These are phyloP conservation scores for Candida odintsovae DNA, from an alignment of 805 yeast species.

Conservation along the genomic window DNA sequence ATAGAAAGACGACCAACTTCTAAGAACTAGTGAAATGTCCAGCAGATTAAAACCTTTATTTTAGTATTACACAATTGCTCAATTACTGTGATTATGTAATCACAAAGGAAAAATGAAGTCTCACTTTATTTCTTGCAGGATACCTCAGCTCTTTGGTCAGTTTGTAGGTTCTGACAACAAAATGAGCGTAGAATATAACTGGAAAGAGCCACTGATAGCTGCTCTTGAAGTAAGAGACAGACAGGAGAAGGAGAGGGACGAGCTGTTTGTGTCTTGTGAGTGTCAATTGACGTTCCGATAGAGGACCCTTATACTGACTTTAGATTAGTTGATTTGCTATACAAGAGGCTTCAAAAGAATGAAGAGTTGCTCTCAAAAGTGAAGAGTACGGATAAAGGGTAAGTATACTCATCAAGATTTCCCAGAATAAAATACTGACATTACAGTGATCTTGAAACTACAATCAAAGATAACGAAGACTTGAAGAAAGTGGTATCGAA, in stretches of 20 bases:
- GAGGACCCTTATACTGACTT: background rate
- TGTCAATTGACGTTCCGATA: background rate
- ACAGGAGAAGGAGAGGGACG: conserved; percentile 4
- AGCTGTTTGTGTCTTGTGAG: conserved; percentile 9
- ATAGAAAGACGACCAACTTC: too few relatives aligned
- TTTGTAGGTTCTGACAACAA: too few relatives aligned
- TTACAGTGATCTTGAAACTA: conserved; percentile 4
- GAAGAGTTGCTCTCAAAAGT: conserved; percentile 8
- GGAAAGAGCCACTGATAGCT: conserved; percentile 7
- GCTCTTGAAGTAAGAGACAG: conserved; percentile 14
- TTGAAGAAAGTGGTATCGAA: background rate
- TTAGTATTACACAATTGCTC: too few relatives aligned
- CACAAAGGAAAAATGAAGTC: too few relatives aligned
- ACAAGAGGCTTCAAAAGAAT: conserved; percentile 8
- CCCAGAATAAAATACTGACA: conserved; percentile 1
- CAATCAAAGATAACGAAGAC: conserved; percentile 4
- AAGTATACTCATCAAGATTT: background rate
- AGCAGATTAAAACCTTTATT: too few relatives aligned
- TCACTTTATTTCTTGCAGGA: too few relatives aligned
- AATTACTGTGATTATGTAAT: too few relatives aligned
- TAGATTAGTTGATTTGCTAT: conserved; percentile 9
- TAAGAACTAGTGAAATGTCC: too few relatives aligned
- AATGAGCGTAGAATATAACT: background rate
- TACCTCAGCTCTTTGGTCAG: too few relatives aligned
- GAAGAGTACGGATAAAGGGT: conserved; percentile 1